phyloP scores from a whole-genome alignment of 495 filamentous ascomycete genomes.

The Thermothielavioides terrestris region DNA sequence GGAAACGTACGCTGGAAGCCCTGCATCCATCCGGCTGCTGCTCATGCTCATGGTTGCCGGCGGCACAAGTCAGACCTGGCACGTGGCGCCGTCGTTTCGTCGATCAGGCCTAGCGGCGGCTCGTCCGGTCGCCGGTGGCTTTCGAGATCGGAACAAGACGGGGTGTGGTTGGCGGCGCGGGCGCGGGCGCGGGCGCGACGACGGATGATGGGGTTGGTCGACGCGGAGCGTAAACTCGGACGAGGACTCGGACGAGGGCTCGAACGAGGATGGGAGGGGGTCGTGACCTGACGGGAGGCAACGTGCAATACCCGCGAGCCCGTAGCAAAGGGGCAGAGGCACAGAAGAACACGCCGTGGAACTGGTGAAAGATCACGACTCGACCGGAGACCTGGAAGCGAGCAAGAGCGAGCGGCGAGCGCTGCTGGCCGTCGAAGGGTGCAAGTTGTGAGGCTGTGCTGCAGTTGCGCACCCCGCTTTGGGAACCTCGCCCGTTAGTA shows the following conservation, averaged over 20 bases:
- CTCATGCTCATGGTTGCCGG: constrained; percentile 27
- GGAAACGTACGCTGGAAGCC: constrained; percentile 25
- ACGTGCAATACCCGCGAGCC: constrained; percentile 5
- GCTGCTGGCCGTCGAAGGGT: constrained; percentile 8
- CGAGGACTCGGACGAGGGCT: no score
- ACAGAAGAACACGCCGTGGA: constrained; percentile 3
- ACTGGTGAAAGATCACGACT: no score
- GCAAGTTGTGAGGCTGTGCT: constrained; percentile 28
- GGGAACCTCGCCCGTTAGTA: neutral
- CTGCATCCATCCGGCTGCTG: constrained; percentile 23
- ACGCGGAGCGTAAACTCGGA: no score
- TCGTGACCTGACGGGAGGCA: constrained; percentile 1
- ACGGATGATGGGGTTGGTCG: no score
- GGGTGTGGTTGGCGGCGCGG: neutral
- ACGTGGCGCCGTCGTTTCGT: constrained; percentile 7
- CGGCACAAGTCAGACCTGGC: constrained; percentile 9
- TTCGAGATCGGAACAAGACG: neutral
- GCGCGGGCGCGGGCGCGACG: no score
- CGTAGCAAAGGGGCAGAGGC: neutral
- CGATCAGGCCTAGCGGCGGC: constrained; percentile 14
- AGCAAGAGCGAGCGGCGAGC: constrained; percentile 7
- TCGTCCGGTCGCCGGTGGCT: neutral
- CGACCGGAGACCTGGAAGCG: constrained; percentile 1
- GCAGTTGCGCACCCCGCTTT: constrained; percentile 18
- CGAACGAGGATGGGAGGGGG: no score